Base-by-base conservation (phyloP, 805 yeast genomes). In the Ogataea pini region DNA sequence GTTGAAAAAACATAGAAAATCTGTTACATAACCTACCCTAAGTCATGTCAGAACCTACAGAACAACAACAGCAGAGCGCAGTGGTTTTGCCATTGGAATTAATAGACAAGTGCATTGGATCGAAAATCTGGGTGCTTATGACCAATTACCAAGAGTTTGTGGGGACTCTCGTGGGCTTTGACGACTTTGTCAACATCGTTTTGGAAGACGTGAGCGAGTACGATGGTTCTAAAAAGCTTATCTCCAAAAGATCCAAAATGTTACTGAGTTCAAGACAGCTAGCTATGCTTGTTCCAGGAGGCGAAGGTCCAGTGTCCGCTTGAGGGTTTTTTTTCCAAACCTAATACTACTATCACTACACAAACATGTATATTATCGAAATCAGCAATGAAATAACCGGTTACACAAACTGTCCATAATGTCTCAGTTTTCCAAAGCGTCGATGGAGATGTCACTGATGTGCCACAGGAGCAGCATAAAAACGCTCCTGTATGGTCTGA, bases 161-260 rank as follows among this genome's bases (percentile, higher is more conserved):
- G n/a, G 99, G 99, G 1, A 88, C 83, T 3, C 73, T 94, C 44
- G 79, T 86, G 24, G 98, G 98, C 1, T 92, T 92, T 67, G 99
- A 94, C 65, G 98, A 94, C 68, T 92, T 85, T 60, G 97, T 94
- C 51, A 94, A 89, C 63, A 82, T 91, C 68, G 96, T 94, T 9
- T 75, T 94, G 44, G 87, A 86, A 58, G 84, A 91, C 58, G 97
- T 86, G 31, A 76, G 77, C 7, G 96, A 88, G 59, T 72, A 67
- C 39, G 61, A 62, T 3, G 79, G 75, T 44, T 70, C 66, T 36
- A 50, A 49, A 20, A 75, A 73, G 29, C 77, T 76, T 4, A 69
- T 72, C 36, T 74, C 71, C 28, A 74, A 72, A 17, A 74, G 79
- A 20, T 76, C 83, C 49, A 79, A 75, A 58, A 82, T 86, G 78